A percentile compares a stretch with the other conserved stretches of the same genome.
Evolutionary conservation across 2,329 filamentous ascomycete genomes (phyloP).

Genomic region (Trichoderma breve): DNA sequence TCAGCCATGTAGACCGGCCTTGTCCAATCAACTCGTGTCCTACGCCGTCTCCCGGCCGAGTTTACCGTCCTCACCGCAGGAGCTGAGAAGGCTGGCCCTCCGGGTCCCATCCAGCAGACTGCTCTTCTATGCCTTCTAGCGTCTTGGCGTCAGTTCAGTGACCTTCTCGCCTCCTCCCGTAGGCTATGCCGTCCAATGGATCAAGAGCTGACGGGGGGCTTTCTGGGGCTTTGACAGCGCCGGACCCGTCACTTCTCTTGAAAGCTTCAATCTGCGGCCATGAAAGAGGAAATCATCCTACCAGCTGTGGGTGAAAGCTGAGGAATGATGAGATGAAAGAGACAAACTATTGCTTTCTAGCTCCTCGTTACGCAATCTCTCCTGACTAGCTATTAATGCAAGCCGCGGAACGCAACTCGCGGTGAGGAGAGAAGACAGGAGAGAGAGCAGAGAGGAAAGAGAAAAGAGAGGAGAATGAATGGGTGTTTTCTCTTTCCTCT

Average conservation of each 20-base stretch:
- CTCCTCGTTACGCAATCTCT: not conserved
- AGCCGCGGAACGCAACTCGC: not conserved
- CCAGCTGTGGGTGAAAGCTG: not conserved
- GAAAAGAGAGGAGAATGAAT: not conserved
- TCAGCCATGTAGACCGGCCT: not conserved
- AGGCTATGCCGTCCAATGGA: not conserved
- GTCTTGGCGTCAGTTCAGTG: constrained; percentile 1
- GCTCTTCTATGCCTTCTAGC: not conserved
- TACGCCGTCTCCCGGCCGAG: not conserved
- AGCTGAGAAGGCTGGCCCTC: not conserved
- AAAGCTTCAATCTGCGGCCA: not conserved
- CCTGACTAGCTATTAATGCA: not conserved
- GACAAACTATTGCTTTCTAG: constrained; percentile 4
- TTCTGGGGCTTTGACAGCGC: not conserved
- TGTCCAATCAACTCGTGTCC: not conserved
- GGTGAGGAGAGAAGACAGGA: not conserved
- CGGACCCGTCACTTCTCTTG: not conserved
- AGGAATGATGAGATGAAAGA: not conserved
- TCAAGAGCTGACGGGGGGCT: not conserved
- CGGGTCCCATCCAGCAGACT: not conserved
- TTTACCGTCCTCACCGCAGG: constrained; percentile 5
- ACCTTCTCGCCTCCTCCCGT: not conserved
- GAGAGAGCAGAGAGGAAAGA: not conserved
- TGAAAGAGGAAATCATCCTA: not conserved
- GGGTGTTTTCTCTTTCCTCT: not conserved